Base-by-base conservation (phyloP, 352 stramenopile species). In the Peronosclerospora sorghi region DNA sequence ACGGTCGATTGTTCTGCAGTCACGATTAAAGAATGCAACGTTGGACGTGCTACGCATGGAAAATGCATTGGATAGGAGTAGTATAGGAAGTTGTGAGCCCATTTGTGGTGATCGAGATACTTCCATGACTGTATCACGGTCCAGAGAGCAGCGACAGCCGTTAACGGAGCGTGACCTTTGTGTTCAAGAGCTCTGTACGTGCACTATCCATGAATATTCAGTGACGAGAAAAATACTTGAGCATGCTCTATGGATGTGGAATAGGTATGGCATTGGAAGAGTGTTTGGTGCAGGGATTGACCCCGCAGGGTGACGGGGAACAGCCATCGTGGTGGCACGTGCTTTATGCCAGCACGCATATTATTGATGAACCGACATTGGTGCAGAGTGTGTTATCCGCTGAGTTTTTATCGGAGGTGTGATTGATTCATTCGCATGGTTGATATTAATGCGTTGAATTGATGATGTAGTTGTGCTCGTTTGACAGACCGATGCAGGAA, bases 281-380 rank as follows among this genome's bases (percentile, higher is more conserved):
- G 41, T 85, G 72, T 47, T 42, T 87, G 5, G 68, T 73, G 51
- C 51, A 85, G 13, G 75, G 75, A 2, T 45, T 87, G 0, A 77
- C 68, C 34, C 52, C 59, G 9, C 59, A 68, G 10, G 62, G 23
- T 26, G 55, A 70, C 15, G 41, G 56, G 12, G 56, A 69, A 20
- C 56, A 68, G n/a, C 45, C 73, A n/a, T 78, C 73, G 32, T 69
- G 70, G 37, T 88, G 76, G 76, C 73, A 77, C 18, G 72, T 88
- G 0, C 48, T 88, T 34, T 83, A 84, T 50, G 66, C 71, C 8
- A 83, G 66, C 40, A 78, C 73, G 24, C 64, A 86, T n/a, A 66
- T 86, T 38, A 56, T 88, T 1, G 73, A 88, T 18, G 76, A 88
- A 17, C 59, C 71, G 9, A 73, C 73, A 8, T 48, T 88, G 10